A percentile compares a stretch with the other conserved stretches of the same genome.
phyloP scores from a whole-genome alignment of 805 yeast genomes.

The Ogataea allantospora region DNA sequence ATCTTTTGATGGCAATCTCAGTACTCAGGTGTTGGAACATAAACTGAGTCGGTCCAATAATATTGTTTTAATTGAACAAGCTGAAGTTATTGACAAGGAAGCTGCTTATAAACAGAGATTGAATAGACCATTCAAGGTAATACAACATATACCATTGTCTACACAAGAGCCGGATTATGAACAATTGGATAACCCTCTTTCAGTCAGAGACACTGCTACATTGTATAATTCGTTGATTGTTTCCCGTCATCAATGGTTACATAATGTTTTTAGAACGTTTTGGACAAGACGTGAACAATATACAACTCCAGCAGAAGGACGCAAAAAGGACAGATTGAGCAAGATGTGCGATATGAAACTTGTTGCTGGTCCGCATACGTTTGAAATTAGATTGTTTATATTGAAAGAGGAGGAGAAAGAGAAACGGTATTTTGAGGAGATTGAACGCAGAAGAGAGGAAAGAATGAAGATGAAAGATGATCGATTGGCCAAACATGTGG shows the following conservation, averaged over 20 bases:
- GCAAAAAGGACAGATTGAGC: conserved; percentile 77
- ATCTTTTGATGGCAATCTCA: conserved; percentile 5
- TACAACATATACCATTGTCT: conserved; percentile 69
- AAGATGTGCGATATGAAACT: conserved; percentile 76
- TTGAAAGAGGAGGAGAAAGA: conserved; percentile 77
- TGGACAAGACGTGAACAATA: conserved; percentile 58
- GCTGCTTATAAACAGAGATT: conserved; percentile 29
- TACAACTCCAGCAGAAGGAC: conserved; percentile 46
- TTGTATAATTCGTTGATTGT: conserved; percentile 67
- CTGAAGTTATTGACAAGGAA: conserved; percentile 32
- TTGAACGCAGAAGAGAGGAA: conserved; percentile 30
- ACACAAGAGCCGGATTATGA: conserved; percentile 61
- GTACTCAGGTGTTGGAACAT: conserved; percentile 7
- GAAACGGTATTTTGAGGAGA: conserved; percentile 35
- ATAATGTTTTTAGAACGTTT: conserved; percentile 69
- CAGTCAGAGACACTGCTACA: conserved; percentile 71
- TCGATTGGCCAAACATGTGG: conserved; percentile 18
- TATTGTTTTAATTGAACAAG: conserved; percentile 28
- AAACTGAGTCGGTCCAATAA: conserved; percentile 27
- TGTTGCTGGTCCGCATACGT: conserved; percentile 79
- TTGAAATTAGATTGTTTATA: conserved; percentile 76
- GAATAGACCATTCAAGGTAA: conserved; percentile 60
- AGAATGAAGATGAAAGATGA: conserved; percentile 36
- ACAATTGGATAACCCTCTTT: conserved; percentile 60
- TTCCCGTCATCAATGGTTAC: conserved; percentile 68